Base-by-base conservation (phyloP, 164 flowering plant species). In the Taxillus chinensis region DNA sequence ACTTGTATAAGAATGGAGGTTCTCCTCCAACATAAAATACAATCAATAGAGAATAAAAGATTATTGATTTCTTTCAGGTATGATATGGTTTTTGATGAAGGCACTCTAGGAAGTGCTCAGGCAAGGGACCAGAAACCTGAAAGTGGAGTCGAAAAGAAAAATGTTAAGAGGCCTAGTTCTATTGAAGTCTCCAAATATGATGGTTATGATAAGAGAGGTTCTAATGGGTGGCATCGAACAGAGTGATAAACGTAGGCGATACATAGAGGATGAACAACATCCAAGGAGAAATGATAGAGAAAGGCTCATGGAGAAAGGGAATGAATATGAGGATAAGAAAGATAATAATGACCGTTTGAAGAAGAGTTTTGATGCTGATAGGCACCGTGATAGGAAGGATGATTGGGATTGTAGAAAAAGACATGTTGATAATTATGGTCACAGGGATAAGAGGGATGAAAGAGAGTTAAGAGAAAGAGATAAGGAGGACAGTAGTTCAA, bases 31-130 rank as follows among this genome's bases (percentile, higher is more conserved):
- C n/a, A n/a, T n/a, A n/a, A n/a, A n/a, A n/a, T n/a, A n/a, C n/a
- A n/a, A n/a, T n/a, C n/a, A n/a, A n/a, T n/a, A n/a, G n/a, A n/a
- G n/a, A n/a, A n/a, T n/a, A n/a, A n/a, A n/a, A n/a, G n/a, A n/a
- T n/a, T n/a, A n/a, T n/a, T n/a, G n/a, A n/a, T n/a, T n/a, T n/a
- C n/a, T n/a, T n/a, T n/a, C 59, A 91, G 96, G 66, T 93, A 85
- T 67, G 96, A 90, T 3, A 88, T 93, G 96, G 87, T 90, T 9
- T 90, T 93, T 74, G 96, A 86, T 66, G 96, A 67, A 57, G 87
- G 85, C 52, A 48, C 70, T 63, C 63, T 62, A 0, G 73, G 59
- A 62, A 77, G 81, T 66, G 75, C 83, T 17, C 65, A 52, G 57
- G 57, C 38, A 14, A 64, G 64, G 40, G 75, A 64, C 39, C 70